Evolutionary conservation across 495 filamentous ascomycete genomes (phyloP), one percentile per base, ranked within the genome.

Genomic region (Copromyces sp.): DNA sequence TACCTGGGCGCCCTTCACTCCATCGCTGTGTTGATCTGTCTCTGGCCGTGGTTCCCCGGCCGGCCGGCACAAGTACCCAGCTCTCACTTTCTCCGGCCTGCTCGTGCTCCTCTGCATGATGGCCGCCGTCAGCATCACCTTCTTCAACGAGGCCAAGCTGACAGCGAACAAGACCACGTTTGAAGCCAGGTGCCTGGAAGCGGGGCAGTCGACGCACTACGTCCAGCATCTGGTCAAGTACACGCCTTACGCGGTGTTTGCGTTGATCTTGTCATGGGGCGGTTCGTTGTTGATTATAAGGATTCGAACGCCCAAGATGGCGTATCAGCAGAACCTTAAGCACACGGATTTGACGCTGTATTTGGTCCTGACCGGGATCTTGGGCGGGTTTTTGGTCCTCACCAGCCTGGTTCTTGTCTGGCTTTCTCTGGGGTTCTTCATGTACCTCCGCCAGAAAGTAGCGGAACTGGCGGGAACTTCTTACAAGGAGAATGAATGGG

Each of bases 1-100:
- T 99, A 96, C 76, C 84, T 99, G 8, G 94, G 97, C 77, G 83
- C 85, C 69, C 84, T 93, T 82, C 85, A 88, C 72, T 97, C 98
- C 75, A 75, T 97, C 37, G 95, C 98, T 77, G 85, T 89, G 17
- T 84, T 97, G 47, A 59, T 59, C 11, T 59, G 24, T 32, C 47
- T 59, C 24, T 32, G 24, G 47, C 47, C 47, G 12, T 59, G 47
- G 47, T 59, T 59, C 12, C 47, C 47, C 11, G 47, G 47, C 47
- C 11, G 47, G 47, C 0, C 47, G 47, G 12, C 11, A 59, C 47
- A 59, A 59, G 24, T 59, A 59, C 12, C 47, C 24, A 2, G 24
- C 24, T 9, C 12, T 59, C 5, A 59, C 47, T 2, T 59, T 59
- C 12, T 24, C 12, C 47, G 47, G 47, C 5, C 12, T 59, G 4